Conservation (phyloP, 805 yeast species). For the Myxozyma lipomycoides region DNA sequence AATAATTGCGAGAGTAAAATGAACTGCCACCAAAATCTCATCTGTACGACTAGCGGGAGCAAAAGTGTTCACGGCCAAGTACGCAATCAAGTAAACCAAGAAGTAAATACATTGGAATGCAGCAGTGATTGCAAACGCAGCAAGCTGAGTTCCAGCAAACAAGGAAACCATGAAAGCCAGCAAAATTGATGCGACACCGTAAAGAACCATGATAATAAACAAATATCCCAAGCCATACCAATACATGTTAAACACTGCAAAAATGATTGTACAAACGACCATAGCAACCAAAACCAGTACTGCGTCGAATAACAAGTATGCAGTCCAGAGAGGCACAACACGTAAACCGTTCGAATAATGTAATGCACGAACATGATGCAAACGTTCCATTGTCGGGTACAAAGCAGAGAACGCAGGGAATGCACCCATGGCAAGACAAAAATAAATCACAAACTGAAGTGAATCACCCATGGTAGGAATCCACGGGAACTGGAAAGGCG, state of each 20-base stretch:
- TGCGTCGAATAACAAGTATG: constrained; percentile 34
- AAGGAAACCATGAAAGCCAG: constrained; percentile 36
- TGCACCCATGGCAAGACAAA: constrained; percentile 38
- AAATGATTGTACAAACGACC: constrained; percentile 32
- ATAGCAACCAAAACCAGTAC: constrained; percentile 30
- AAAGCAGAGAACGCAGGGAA: constrained; percentile 38
- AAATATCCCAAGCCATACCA: constrained; percentile 36
- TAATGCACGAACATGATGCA: constrained; percentile 37
- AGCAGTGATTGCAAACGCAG: constrained; percentile 41
- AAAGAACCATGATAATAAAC: constrained; percentile 35
- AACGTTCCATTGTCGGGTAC: constrained; percentile 39
- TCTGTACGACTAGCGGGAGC: constrained; percentile 34
- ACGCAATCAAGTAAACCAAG: constrained; percentile 36
- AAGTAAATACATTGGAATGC: constrained; percentile 36
- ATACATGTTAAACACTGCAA: constrained; percentile 30
- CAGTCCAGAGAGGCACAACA: constrained; percentile 37
- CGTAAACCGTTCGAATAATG: constrained; percentile 41
- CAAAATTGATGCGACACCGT: constrained; percentile 34
- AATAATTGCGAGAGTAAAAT: constrained; percentile 34
- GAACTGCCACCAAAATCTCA: constrained; percentile 28
- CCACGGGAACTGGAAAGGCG: constrained; percentile 38
- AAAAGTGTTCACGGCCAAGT: constrained; percentile 34
- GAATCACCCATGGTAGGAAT: constrained; percentile 35
- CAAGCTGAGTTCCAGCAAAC: constrained; percentile 36
- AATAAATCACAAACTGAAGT: constrained; percentile 37